These are phyloP conservation scores for Tetrahymena malaccensis DNA, from an alignment of 73 alveolate genomes.

Conservation along the genomic window DNA sequence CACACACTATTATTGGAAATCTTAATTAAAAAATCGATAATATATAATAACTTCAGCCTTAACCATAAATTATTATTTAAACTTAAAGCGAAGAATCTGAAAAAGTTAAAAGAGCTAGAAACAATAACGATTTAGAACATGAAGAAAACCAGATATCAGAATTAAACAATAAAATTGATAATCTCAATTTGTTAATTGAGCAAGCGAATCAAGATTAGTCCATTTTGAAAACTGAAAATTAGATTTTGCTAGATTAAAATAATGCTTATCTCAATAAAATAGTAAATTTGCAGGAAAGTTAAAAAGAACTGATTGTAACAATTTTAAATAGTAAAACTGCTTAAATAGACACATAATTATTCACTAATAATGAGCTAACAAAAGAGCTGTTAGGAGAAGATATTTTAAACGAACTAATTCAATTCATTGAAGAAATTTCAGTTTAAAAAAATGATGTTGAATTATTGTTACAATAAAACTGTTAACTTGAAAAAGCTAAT, in stretches of 20 bases:
- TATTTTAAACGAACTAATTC: neutral
- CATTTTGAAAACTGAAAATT: neutral
- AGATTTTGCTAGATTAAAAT: neutral
- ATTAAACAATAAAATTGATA: neutral
- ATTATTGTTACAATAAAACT: neutral
- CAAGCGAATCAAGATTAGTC: neutral
- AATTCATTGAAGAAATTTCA: neutral
- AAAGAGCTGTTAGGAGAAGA: neutral
- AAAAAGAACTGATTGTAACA: neutral
- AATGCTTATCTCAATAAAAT: neutral
- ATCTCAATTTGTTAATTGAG: neutral
- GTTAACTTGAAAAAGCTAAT: neutral
- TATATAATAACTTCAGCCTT: neutral
- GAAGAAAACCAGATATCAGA: neutral
- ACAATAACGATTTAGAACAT: neutral
- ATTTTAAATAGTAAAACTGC: neutral
- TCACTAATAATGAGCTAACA: neutral
- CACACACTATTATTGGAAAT: neutral
- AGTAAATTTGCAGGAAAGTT: neutral
- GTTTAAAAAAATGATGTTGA: neutral
- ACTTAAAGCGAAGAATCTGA: neutral
- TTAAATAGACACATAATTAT: neutral
- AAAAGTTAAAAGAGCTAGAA: neutral
- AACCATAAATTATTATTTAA: neutral
- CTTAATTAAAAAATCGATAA: neutral